A percentile compares a stretch with the other conserved stretches of the same genome.
These are phyloP conservation scores for Trichoderma gracile DNA, from an alignment of 2,329 filamentous ascomycete genomes.

Conservation along the genomic window DNA sequence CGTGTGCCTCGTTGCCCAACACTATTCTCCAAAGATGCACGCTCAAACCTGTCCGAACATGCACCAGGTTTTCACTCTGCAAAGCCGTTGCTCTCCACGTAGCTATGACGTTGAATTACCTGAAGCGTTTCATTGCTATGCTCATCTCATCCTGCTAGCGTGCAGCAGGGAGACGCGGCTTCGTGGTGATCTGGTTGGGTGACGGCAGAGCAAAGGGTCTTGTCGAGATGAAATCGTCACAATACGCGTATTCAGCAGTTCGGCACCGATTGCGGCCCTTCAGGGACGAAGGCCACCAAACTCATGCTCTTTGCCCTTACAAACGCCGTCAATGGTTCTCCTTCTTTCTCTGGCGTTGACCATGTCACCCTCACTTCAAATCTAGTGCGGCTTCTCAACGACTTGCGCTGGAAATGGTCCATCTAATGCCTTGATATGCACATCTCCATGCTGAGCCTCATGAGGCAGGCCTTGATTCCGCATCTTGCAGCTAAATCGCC, in stretches of 20 bases:
- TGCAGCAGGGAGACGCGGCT: neutral
- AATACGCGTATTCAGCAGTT: neutral
- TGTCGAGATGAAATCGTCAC: neutral
- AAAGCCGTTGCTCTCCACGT: constrained; percentile 7
- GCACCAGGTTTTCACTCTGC: neutral
- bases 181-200: neutral
- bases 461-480: neutral
- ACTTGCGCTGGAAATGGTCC: neutral
- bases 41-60: neutral
- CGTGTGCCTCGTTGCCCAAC: constrained; percentile 6
- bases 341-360: too few relatives aligned
- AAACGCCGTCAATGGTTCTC: too few relatives aligned
- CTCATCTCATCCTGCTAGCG: neutral
- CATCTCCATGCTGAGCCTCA: neutral
- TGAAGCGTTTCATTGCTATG: constrained; percentile 1
- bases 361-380: too few relatives aligned
- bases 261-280: constrained; percentile 1
- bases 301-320: neutral
- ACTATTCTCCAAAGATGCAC: neutral
- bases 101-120: constrained; percentile 16
- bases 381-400: too few relatives aligned
- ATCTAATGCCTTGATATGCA: neutral
- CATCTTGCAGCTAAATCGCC: neutral
- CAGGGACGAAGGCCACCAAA: neutral
- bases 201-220: neutral